Base-by-base conservation (phyloP, 805 yeast genomes). In the Ogataea salicorniae region DNA sequence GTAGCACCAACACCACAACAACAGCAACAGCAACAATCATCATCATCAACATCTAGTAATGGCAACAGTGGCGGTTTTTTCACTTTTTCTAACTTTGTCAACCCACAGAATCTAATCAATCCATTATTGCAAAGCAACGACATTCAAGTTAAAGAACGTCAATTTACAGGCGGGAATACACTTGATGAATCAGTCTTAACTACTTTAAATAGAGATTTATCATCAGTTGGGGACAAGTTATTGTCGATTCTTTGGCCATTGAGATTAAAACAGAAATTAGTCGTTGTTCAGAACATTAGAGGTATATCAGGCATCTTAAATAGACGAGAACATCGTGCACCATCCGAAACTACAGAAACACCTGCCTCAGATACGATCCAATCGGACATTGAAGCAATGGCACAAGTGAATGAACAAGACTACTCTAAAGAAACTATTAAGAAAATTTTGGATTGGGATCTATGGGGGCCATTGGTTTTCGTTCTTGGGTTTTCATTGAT, bases 381-480 rank as follows among this genome's bases (percentile, higher is more conserved):
- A 15, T 39, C 54, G 1, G 58, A 49, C 39, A 38, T 41, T 5
- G 49, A 47, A 20, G 48, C 54, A 3, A 57, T 46, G 41, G 39
- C 40, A 3, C 47, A 47, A 16, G 47, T 48, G 62, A 53, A 58
- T 45, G 33, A 55, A 9, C 67, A 60, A 23, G 72, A 67, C 34
- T 68, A 66, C 20, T 64, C 72, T 2, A 52, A 58, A 36, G 70
- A 66, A 16, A 51, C 69, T 4, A 60, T 67, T 26, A 57, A 58
- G 17, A 64, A 66, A 45, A 71, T 70, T 13, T 52, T 78, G 45
- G 83, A 79, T 46, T 79, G 84, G 84, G 84, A 79, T 60, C 62
- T 79, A 43, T 79, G 83, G 84, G 84, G 84, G 1, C 84, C 84
- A 2, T 60, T 79, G 39, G 70, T 79, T 18, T 75, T 79, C 47